Evolutionary conservation across 2,329 filamentous ascomycete species (phyloP), one percentile per base, ranked within the genome.

Genomic region (Pestalotiopsis fici): DNA sequence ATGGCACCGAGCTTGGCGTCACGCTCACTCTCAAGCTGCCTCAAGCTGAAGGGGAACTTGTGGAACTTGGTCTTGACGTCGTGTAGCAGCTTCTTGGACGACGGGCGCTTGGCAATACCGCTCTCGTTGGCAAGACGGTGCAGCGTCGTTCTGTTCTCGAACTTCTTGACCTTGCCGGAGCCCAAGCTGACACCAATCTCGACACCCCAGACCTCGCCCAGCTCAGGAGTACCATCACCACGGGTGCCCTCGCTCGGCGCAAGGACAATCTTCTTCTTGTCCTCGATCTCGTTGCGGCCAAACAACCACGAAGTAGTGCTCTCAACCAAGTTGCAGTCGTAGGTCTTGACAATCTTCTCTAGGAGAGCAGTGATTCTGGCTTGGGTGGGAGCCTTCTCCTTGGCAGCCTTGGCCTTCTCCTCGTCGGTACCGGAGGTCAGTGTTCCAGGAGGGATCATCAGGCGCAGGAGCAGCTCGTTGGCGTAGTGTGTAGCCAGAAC

Each of bases 261-360:
- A 67, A 99, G 86, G 73, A 99, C 96, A 77, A 99, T 97, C 90
- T 98, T 98, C 91, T 98, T 98, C 86, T 92, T 80, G 76, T 93
- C 93, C 85, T 99, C 96, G 71, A 99, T 98, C 82, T 99, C 96
- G 82, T 98, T 97, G 80, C 93, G 93, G 78, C 94, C 94, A 79
- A 99, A 98, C 69, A 94, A 83, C 95, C 96, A 99, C 77, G 93
- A 97, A 56, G 96, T 99, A 71, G 96, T 99, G 87, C 95, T 97
- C 88, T 99, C 96, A 66, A 99, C 94, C 28, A 98, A 84, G 80
- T 91, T 97, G 87, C 93, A 95, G 69, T 93, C 95, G 82, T 97
- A 99, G 74, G 89, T 87, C 85, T 97, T 94, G 78, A 91, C 93
- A 59, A 98, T 89, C 87, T 96, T 98, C 83, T 98, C 94, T 63